Evolutionary conservation across 2,329 filamentous ascomycete species (phyloP).

Genomic region (Ophiobolus disseminans): DNA sequence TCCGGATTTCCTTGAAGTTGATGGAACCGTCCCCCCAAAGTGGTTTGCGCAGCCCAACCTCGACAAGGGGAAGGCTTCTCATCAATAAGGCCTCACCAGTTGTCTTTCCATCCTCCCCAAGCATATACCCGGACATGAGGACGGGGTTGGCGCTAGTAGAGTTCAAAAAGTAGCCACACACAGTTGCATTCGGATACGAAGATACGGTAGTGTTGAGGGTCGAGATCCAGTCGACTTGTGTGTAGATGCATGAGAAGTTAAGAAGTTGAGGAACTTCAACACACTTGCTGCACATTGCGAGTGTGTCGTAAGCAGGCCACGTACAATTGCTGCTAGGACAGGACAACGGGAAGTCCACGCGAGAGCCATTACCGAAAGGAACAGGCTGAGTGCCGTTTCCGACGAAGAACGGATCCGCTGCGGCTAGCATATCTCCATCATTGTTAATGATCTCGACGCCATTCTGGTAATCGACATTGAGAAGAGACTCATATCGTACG

Average conservation of each 20-base stretch:
- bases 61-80: conserved; percentile 19
- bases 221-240: conserved; percentile 23
- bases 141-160: conserved; percentile 9
- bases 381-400: conserved; percentile 32
- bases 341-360: conserved; percentile 32
- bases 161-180: conserved; percentile 40
- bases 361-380: conserved; percentile 27
- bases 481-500: conserved; percentile 8
- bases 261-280: conserved; percentile 16
- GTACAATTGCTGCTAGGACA: conserved; percentile 42
- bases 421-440: conserved; percentile 6
- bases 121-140: conserved; percentile 29
- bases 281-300: conserved; percentile 36
- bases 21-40: conserved; percentile 21
- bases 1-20: conserved; percentile 24
- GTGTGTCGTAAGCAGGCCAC: conserved; percentile 34
- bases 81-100: conserved; percentile 19
- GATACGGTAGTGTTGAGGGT: background rate
- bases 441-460: background rate
- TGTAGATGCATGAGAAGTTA: conserved; percentile 12
- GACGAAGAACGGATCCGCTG: conserved; percentile 13
- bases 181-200: conserved; percentile 22
- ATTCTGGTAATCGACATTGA: background rate
- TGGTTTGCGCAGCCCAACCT: background rate
- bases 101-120: background rate